These are phyloP conservation scores for Elsinoe necatrix DNA, from an alignment of 2,329 filamentous ascomycete species.

Conservation along the genomic window DNA sequence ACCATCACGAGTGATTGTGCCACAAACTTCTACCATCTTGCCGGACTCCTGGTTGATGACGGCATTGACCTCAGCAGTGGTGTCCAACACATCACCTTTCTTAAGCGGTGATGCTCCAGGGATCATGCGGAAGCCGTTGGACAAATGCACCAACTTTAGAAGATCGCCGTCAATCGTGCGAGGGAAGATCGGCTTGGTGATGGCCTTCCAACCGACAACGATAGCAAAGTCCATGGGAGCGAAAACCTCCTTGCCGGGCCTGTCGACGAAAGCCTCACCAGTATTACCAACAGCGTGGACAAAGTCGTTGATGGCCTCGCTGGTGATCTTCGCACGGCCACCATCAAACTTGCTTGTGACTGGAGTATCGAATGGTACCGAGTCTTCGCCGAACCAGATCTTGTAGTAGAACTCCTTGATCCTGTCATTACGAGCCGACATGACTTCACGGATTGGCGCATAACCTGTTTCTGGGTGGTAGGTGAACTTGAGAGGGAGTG, in stretches of 20 bases:
- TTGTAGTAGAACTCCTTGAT: constrained; percentile 99
- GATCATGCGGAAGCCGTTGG: constrained; percentile 97
- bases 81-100: constrained; percentile 87
- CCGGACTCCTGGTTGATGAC: constrained; percentile 97
- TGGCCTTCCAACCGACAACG: constrained; percentile 61
- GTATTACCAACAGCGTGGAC: constrained; percentile 98
- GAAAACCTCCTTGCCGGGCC: constrained; percentile 85
- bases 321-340: constrained; percentile 76
- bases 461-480: constrained; percentile 95
- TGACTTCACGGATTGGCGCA: constrained; percentile 94
- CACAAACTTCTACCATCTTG: constrained; percentile 99
- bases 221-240: constrained; percentile 83
- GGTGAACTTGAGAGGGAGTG: constrained; percentile 76
- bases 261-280: constrained; percentile 92
- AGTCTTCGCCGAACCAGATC: constrained; percentile 88
- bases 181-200: constrained; percentile 98
- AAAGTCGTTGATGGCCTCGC: constrained; percentile 93
- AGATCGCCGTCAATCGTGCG: constrained; percentile 92
- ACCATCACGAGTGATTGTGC: constrained; percentile 79
- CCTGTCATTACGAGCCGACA: constrained; percentile 89
- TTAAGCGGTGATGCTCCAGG: constrained; percentile 89
- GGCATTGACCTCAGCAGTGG: constrained; percentile 91
- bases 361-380: constrained; percentile 71
- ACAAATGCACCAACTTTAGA: constrained; percentile 90
- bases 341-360: constrained; percentile 86